phyloP scores from a whole-genome alignment of 306 rosid genomes.

The Cyclanthera cordifolia region DNA sequence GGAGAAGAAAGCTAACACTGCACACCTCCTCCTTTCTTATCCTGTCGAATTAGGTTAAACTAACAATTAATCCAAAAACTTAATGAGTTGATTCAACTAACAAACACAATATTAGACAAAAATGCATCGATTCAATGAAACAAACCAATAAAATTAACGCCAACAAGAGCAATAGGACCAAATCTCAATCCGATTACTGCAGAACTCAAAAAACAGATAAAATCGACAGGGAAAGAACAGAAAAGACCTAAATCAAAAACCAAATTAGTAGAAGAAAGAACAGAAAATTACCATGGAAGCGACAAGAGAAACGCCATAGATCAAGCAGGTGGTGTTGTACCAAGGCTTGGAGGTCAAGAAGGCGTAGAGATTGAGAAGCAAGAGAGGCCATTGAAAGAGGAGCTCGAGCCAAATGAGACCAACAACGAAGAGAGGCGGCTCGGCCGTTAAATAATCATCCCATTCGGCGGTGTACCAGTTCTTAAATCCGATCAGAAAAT shows the following conservation, averaged over 20 bases:
- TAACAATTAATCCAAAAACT: no score
- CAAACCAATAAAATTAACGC: neutral
- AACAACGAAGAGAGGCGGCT: conserved; percentile 52
- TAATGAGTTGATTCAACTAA: no score
- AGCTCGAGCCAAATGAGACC: conserved; percentile 65
- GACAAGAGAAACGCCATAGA: conserved; percentile 44
- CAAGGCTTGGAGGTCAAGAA: conserved; percentile 42
- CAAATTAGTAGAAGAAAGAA: neutral
- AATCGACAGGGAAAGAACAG: neutral
- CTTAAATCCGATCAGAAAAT: conserved; percentile 31
- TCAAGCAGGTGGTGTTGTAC: conserved; percentile 69
- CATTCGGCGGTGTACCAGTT: conserved; percentile 31
- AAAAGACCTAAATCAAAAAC: neutral
- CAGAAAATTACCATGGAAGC: conserved; percentile 45
- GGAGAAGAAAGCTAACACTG: no score
- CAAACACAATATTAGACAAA: neutral
- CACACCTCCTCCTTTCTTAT: no score
- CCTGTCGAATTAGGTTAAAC: no score
- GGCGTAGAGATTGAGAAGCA: conserved; percentile 44
- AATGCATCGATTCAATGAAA: no score
- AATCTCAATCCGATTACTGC: no score
- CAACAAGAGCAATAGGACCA: no score
- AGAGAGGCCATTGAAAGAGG: conserved; percentile 66
- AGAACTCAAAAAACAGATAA: neutral
- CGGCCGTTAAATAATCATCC: conserved; percentile 39